phyloP scores from a whole-genome alignment of 2,329 filamentous ascomycete genomes.

The Elsinoe necatrix region DNA sequence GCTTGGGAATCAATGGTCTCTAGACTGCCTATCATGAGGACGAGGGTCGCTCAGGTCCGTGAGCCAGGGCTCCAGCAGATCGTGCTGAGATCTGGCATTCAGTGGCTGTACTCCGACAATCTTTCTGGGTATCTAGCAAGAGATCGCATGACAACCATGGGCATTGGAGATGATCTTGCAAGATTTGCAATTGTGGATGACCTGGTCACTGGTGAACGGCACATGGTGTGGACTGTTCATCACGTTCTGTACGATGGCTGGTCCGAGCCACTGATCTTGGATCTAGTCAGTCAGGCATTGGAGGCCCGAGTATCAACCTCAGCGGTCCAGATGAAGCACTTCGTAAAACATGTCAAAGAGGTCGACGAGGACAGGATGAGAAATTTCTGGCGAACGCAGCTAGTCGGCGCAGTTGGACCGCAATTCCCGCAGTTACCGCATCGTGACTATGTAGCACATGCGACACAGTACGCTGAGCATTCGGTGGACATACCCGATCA shows the following conservation, averaged over 20 bases:
- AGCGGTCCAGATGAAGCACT: slow-evolving; percentile 22
- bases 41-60: slow-evolving; percentile 21
- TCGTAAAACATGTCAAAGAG: slow-evolving; percentile 29
- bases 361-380: slow-evolving; percentile 21
- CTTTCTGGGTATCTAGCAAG: slow-evolving; percentile 29
- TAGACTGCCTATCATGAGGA: slow-evolving; percentile 32
- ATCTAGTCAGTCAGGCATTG: slow-evolving; percentile 21
- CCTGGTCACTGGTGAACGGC: slow-evolving; percentile 12
- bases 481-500: slow-evolving; percentile 18
- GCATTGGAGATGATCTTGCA: slow-evolving; percentile 33
- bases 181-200: slow-evolving; percentile 31
- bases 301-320: background rate
- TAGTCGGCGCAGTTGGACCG: slow-evolving; percentile 26
- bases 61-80: slow-evolving; percentile 18
- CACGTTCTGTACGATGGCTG: slow-evolving; percentile 36
- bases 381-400: slow-evolving; percentile 29
- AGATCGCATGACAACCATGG: slow-evolving; percentile 31
- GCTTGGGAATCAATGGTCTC: slow-evolving; percentile 32
- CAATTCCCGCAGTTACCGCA: slow-evolving; percentile 29
- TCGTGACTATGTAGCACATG: slow-evolving; percentile 20
- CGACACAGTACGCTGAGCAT: slow-evolving; percentile 23
- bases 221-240: slow-evolving; percentile 31
- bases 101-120: slow-evolving; percentile 25
- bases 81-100: slow-evolving; percentile 26
- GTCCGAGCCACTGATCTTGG: slow-evolving; percentile 31